Conservation (phyloP, 345 rosid species). For the Eucalyptus tenuipes region DNA sequence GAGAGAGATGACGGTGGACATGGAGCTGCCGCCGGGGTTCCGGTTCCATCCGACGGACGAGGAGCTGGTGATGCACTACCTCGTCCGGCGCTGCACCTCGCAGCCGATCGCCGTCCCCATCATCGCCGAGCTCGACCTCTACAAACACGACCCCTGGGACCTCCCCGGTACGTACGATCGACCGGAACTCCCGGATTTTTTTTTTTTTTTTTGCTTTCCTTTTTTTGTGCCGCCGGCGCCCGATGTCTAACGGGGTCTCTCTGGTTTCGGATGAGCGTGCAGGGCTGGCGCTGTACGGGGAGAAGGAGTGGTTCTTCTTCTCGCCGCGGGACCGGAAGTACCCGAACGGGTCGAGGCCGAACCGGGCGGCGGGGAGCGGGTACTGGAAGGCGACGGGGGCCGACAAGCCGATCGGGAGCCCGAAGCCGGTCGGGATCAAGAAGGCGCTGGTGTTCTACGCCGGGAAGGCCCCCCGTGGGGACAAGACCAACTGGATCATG, state of each 20-base stretch:
- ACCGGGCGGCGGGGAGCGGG: constrained; percentile 82
- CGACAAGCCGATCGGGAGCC: constrained; percentile 85
- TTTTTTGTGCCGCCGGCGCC: no score
- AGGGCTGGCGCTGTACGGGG: constrained; percentile 78
- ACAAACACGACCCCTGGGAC: constrained; percentile 78
- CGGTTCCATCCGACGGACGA: constrained; percentile 96
- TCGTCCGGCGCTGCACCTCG: constrained; percentile 73
- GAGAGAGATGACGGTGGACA: constrained; percentile 18
- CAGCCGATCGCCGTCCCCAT: constrained; percentile 65
- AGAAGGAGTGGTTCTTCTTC: constrained; percentile 96
- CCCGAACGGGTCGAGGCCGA: constrained; percentile 93
- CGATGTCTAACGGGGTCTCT: not conserved
- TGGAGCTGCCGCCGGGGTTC: constrained; percentile 85
- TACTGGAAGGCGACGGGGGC: constrained; percentile 99
- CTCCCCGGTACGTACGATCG: constrained; percentile 50
- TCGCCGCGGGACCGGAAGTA: constrained; percentile 84
- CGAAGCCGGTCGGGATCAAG: constrained; percentile 75
- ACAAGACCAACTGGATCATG: constrained; percentile 98
- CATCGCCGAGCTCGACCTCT: constrained; percentile 76
- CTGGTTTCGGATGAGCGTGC: not conserved
- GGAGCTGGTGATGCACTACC: constrained; percentile 87
- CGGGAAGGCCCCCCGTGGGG: constrained; percentile 79
- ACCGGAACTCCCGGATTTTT: no score
- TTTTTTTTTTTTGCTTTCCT: not conserved
- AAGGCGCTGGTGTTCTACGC: constrained; percentile 87